These are phyloP conservation scores for Thozetella sp. DNA, from an alignment of 495 filamentous ascomycete species.

Conservation along the genomic window DNA sequence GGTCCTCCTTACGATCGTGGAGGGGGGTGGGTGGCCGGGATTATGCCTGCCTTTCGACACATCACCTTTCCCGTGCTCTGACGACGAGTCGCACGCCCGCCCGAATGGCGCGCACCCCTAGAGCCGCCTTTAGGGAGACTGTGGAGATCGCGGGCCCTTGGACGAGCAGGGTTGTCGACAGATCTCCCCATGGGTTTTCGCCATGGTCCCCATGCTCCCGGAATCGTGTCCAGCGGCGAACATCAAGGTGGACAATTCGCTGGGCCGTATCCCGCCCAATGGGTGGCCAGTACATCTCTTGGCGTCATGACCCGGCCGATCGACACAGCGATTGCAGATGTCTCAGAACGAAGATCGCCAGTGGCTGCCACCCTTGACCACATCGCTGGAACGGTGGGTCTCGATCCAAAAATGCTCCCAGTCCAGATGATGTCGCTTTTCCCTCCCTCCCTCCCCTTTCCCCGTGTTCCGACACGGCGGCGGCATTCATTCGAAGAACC, in stretches of 20 bases:
- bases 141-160: background rate
- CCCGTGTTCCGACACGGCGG: too few relatives aligned
- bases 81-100: too few relatives aligned
- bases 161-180: background rate
- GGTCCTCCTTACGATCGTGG: background rate
- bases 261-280: background rate
- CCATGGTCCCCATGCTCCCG: background rate
- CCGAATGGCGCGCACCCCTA: too few relatives aligned
- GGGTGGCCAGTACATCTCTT: background rate
- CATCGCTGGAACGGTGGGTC: background rate
- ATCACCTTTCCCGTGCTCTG: background rate
- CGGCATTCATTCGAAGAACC: background rate
- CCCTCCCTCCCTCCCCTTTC: too few relatives aligned
- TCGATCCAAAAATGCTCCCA: too few relatives aligned
- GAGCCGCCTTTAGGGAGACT: background rate
- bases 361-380: conserved; percentile 1
- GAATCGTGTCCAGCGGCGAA: too few relatives aligned
- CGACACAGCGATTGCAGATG: background rate
- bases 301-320: background rate
- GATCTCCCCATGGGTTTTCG: background rate
- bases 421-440: too few relatives aligned
- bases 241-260: background rate
- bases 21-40: background rate
- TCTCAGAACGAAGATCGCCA: background rate
- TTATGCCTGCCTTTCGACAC: background rate